These are phyloP conservation scores for Anthostomella pinea DNA, from an alignment of 2,329 filamentous ascomycete species.

Conservation along the genomic window DNA sequence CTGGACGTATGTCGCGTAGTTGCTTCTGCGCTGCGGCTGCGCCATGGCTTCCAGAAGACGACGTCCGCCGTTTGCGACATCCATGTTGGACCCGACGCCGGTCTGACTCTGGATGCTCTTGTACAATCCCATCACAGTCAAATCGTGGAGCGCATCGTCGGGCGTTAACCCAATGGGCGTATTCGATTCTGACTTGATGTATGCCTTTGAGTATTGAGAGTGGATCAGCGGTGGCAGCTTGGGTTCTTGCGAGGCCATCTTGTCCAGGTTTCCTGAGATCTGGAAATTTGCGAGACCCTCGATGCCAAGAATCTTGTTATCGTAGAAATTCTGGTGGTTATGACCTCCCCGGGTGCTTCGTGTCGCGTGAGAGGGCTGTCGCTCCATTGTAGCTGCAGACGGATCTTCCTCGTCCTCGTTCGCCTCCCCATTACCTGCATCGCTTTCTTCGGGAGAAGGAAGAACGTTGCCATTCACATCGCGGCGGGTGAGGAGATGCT, in stretches of 20 bases:
- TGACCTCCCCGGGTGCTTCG: constrained; percentile 56
- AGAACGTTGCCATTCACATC: constrained; percentile 48
- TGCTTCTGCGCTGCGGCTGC: constrained; percentile 44
- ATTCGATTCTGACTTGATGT: constrained; percentile 54
- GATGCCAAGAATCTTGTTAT: constrained; percentile 57
- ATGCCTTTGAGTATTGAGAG: constrained; percentile 57
- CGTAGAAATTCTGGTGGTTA: constrained; percentile 51
- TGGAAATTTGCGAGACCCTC: constrained; percentile 60
- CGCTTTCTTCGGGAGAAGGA: constrained; percentile 52
- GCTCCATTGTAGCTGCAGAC: constrained; percentile 58
- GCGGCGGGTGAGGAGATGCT: constrained; percentile 58
- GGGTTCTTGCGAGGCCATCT: constrained; percentile 53
- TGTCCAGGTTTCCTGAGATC: constrained; percentile 56
- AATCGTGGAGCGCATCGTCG: constrained; percentile 53
- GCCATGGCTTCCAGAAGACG: constrained; percentile 55
- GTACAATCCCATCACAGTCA: constrained; percentile 57
- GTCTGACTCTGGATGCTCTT: constrained; percentile 54
- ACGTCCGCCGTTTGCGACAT: constrained; percentile 50
- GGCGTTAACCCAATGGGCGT: constrained; percentile 49
- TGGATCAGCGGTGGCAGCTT: constrained; percentile 58
- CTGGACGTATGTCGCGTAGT: constrained; percentile 48
- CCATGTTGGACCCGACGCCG: constrained; percentile 55
- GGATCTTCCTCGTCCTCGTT: constrained; percentile 49
- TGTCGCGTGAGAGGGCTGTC: constrained; percentile 62
- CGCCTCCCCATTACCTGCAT: constrained; percentile 49